Base-by-base conservation (phyloP, 805 yeast species). In the Ogataea degrootiae region DNA sequence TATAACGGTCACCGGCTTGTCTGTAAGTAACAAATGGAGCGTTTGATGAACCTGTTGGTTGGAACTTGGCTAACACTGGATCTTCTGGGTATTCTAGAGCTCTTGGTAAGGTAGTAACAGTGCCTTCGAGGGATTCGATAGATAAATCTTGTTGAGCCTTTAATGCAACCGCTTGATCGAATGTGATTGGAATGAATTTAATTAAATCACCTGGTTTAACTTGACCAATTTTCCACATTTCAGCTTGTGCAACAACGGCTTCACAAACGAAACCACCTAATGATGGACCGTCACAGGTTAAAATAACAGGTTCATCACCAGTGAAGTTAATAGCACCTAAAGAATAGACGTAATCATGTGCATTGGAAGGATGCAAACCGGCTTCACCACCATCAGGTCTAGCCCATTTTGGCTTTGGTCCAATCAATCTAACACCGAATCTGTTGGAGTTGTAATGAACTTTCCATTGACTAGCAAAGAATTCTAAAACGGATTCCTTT, bases 201-300 rank as follows among this genome's bases (percentile, higher is more conserved):
- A 92, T 82, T 42, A 67, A 58, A 61, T 94, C 98, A 61, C 98
- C 98, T 5, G 98, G 97, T 67, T 87, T 91, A 39, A 88, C 91
- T 71, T 92, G 98, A 41, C 99, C 99, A 62, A 94, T 87, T 72
- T 94, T 94, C 98, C 98, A 92, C 85, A 94, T 81, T 71, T 94
- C 99, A 37, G 95, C 88, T 61, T 90, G 95, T 14, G 89, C 87
- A 54, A 94, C 96, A 50, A 94, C 97, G 8, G 96, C 97, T 63
- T 90, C 86, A 69, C 98, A 92, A 34, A 92, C 97, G 62, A 92
- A 94, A 1, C 99, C 99, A 62, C 99, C 98, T 48, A 92, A 78
- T 11, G 96, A 87, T 38, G 99, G 98, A 53, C 98, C 98, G 70
- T 92, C 99, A 63, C 97, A 88, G 2, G 98, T 89, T 66, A 92